These are phyloP conservation scores for Plasmopara halstedii DNA, from an alignment of 352 stramenopile species.

Conservation along the genomic window DNA sequence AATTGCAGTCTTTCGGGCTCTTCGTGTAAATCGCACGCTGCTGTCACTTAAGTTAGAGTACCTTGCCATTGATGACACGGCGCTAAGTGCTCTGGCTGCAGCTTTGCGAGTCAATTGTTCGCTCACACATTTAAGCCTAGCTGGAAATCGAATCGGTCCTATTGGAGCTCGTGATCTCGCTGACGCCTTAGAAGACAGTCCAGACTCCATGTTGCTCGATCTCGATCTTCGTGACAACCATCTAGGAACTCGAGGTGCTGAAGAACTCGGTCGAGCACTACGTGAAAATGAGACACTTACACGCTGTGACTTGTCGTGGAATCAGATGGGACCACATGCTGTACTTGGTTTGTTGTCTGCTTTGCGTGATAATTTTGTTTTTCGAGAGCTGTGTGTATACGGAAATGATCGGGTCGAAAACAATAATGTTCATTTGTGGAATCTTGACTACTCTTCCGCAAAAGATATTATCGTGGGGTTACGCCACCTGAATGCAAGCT, in stretches of 20 bases:
- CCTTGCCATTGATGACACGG: constrained; percentile 37
- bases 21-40: constrained; percentile 44
- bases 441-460: constrained; percentile 50
- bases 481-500: constrained; percentile 41
- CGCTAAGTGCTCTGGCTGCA: constrained; percentile 47
- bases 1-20: constrained; percentile 41
- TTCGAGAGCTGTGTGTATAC: constrained; percentile 40
- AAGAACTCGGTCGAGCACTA: constrained; percentile 33
- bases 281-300: constrained; percentile 69
- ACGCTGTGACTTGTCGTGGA: constrained; percentile 59
- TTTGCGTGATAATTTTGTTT: constrained; percentile 51
- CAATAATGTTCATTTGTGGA: constrained; percentile 29
- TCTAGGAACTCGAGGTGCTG: constrained; percentile 37
- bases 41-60: constrained; percentile 43
- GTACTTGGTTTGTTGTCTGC: constrained; percentile 34
- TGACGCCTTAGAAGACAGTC: constrained; percentile 48
- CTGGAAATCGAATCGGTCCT: constrained; percentile 42
- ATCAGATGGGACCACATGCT: constrained; percentile 37
- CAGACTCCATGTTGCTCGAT: constrained; percentile 50
- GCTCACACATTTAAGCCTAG: constrained; percentile 47
- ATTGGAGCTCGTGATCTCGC: constrained; percentile 39
- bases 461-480: constrained; percentile 38
- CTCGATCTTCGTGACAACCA: constrained; percentile 52
- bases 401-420: constrained; percentile 48
- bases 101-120: constrained; percentile 50